These are phyloP conservation scores for Aspergillus pseudonomiae DNA, from an alignment of 2,329 filamentous ascomycete species.

Conservation along the genomic window DNA sequence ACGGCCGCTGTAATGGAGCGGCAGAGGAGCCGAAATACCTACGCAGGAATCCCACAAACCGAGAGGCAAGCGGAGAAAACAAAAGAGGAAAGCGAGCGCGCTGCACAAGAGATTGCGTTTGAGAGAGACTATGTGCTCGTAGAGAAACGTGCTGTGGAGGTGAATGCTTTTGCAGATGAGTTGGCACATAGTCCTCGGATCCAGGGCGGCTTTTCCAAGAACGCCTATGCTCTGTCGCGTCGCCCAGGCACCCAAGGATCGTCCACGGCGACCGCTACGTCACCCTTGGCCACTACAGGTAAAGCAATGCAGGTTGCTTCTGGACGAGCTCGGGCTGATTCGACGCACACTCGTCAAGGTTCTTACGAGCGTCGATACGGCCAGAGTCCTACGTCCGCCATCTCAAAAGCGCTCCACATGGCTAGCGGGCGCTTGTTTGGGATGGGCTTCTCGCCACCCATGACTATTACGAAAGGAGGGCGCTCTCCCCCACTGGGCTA, in stretches of 20 bases:
- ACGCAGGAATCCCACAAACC: slow-evolving; percentile 50
- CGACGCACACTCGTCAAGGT: slow-evolving; percentile 68
- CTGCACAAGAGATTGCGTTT: slow-evolving; percentile 83
- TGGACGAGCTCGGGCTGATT: slow-evolving; percentile 64
- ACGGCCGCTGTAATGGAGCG: slow-evolving; percentile 58
- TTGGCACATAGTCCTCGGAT: slow-evolving; percentile 79
- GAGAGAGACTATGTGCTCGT: slow-evolving; percentile 95
- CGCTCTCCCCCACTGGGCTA: slow-evolving; percentile 51
- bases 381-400: slow-evolving; percentile 74
- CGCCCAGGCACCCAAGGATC: slow-evolving; percentile 77
- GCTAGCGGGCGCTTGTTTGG: slow-evolving; percentile 68
- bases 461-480: slow-evolving; percentile 49
- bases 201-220: slow-evolving; percentile 52
- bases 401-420: slow-evolving; percentile 93
- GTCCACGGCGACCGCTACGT: slow-evolving; percentile 69
- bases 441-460: slow-evolving; percentile 54
- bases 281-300: slow-evolving; percentile 67
- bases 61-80: slow-evolving; percentile 37
- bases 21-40: slow-evolving; percentile 58
- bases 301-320: slow-evolving; percentile 74
- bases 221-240: slow-evolving; percentile 67
- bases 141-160: slow-evolving; percentile 92
- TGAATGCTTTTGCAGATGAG: slow-evolving; percentile 96
- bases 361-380: slow-evolving; percentile 84
- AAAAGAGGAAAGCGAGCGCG: slow-evolving; percentile 59